Percentiles rank a stretch among this genome's conserved stretches.
Evolutionary conservation across 164 flowering plant species (phyloP).

Genomic region (Malania oleifera): DNA sequence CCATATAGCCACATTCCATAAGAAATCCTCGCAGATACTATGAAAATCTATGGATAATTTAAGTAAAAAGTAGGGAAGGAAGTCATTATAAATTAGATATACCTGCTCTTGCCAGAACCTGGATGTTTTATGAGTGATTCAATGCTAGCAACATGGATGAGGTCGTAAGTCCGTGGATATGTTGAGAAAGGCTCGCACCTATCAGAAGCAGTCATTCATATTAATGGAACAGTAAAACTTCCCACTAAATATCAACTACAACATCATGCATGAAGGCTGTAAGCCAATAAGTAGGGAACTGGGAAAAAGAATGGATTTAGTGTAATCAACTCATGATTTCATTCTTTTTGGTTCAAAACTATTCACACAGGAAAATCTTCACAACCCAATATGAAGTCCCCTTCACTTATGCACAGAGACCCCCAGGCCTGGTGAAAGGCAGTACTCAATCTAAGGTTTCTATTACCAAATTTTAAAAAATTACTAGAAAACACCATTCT

Average conservation of each 20-base stretch:
- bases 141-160: slow-evolving; percentile 68
- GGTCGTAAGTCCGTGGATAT: slow-evolving; percentile 89
- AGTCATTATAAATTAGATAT: slow-evolving; percentile 15
- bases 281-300: background rate
- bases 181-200: slow-evolving; percentile 99
- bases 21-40: slow-evolving; percentile 1
- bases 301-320: too few relatives aligned
- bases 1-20: background rate
- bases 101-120: slow-evolving; percentile 68
- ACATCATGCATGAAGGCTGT: background rate
- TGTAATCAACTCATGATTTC: too few relatives aligned
- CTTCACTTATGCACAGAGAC: too few relatives aligned
- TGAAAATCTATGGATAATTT: background rate
- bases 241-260: background rate
- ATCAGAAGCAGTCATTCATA: slow-evolving; percentile 13
- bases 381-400: too few relatives aligned
- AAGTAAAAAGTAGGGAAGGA: background rate
- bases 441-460: too few relatives aligned
- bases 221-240: background rate
- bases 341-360: too few relatives aligned
- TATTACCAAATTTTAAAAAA: too few relatives aligned
- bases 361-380: too few relatives aligned
- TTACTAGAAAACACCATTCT: too few relatives aligned
- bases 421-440: too few relatives aligned
- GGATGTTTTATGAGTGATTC: slow-evolving; percentile 62